Base-by-base conservation (phyloP, 108 stramenopile genomes). In the Ochromonas danica region DNA sequence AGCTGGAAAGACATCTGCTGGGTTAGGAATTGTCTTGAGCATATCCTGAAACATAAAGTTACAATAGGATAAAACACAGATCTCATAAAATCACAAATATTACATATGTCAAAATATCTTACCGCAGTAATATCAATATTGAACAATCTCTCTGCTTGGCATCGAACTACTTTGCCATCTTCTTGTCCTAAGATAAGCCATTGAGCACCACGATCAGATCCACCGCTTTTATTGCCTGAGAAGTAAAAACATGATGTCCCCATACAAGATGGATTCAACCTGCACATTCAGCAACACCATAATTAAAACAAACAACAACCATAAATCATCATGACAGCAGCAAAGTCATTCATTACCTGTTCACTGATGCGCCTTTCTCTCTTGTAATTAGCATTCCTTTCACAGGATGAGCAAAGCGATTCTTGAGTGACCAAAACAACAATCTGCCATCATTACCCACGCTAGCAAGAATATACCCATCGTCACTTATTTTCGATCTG, bases 381-480 rank as follows among this genome's bases (percentile, higher is more conserved):
- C 38, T 75, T 38, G 72, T 27, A 6, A 75, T 35, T 41, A 42
- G 28, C 14, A 45, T 14, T 6, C 72, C 72, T 71, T 42, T 71
- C 14, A 80, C 77, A 40, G 81, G 83, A 40, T 42, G 43, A 30
- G 61, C 38, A 14, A 82, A 61, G 27, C 43, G 38, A 62, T 79
- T 79, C 71, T 65, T 62, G 14, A 71, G 40, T 31, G 77, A 61
- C 67, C 79, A 77, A 31, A 51, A 38, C 38, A 75, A 40, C 40
- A 75, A 61, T 70, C 43, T 39, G 6, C 86, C 86, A 30, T 87
- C 86, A 0, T 77, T 79, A 27, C 79, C 80, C 10, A 83, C 81
- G 1, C 79, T 71, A 31, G 40, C 60, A 6, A 87, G 72, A 42
- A 63, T 72, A 42, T 77, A 81, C 36, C 71, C 70, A 39, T 62